Percentiles rank a stretch among this genome's conserved stretches.
Evolutionary conservation across 192 early-diverging fungal species (phyloP).

Genomic region (Podila horticola): DNA sequence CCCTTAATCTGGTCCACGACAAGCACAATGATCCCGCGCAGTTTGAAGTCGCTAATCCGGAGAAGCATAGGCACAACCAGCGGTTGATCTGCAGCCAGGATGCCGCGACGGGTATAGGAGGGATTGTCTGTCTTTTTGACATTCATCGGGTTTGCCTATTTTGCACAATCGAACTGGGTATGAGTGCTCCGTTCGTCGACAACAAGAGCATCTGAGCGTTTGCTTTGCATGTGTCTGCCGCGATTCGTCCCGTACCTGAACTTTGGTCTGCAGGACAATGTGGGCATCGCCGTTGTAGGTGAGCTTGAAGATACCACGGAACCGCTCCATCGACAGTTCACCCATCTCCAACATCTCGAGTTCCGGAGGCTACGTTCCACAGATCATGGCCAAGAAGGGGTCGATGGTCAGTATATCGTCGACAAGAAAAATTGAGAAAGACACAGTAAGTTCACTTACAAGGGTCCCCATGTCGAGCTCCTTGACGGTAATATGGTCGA

Average conservation of each 20-base stretch:
- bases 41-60: conserved; percentile 86
- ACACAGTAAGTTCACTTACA: conserved; percentile 32
- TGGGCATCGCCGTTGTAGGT: conserved; percentile 94
- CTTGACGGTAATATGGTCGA: conserved; percentile 90
- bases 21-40: conserved; percentile 92
- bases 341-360: conserved; percentile 98
- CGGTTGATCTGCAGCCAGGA: conserved; percentile 92
- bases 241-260: conserved; percentile 71
- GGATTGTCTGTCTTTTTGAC: conserved; percentile 65
- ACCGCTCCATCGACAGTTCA: conserved; percentile 93
- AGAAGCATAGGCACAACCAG: conserved; percentile 97
- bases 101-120: conserved; percentile 70
- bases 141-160: conserved; percentile 82
- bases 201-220: conserved; percentile 3
- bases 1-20: conserved; percentile 95
- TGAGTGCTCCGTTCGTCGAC: not conserved
- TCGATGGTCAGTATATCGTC: not conserved
- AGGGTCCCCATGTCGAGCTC: conserved; percentile 96
- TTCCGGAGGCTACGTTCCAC: conserved; percentile 80
- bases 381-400: not conserved
- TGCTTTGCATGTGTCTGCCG: conserved; percentile 1
- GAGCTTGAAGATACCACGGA: conserved; percentile 96
- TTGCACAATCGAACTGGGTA: no score
- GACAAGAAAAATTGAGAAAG: not conserved
- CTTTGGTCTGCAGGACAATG: conserved; percentile 91